Percentiles rank a stretch among this genome's conserved stretches.
Evolutionary conservation across 352 stramenopile genomes (phyloP).

Genomic region (Pythium dissimile): DNA sequence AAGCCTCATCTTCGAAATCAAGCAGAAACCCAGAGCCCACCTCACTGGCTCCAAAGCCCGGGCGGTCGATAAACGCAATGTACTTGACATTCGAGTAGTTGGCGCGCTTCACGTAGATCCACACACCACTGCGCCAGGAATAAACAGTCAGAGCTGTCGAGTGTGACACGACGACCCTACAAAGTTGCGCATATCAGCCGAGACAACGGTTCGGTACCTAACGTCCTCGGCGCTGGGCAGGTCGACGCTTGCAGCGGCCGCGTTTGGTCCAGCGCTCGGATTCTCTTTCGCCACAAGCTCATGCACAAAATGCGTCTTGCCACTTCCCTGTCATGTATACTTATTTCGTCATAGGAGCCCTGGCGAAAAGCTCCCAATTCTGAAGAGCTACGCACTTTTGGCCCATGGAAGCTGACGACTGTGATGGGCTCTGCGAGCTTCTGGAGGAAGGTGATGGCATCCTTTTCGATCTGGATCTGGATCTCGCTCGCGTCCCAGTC

Average conservation of each 20-base stretch:
- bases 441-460: constrained; percentile 72
- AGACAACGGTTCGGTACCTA: background rate
- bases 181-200: too few relatives aligned
- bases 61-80: constrained; percentile 57
- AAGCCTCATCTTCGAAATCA: too few relatives aligned
- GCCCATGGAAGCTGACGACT: constrained; percentile 67
- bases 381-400: constrained; percentile 29
- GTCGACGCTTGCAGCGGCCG: background rate
- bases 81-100: constrained; percentile 74
- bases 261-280: constrained; percentile 13
- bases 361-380: too few relatives aligned
- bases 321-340: constrained; percentile 48
- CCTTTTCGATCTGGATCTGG: constrained; percentile 68
- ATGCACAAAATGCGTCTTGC: constrained; percentile 48
- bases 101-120: constrained; percentile 67
- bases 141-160: background rate
- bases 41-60: constrained; percentile 38
- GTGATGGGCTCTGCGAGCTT: constrained; percentile 58
- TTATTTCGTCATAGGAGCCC: too few relatives aligned
- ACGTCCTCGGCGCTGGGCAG: constrained; percentile 3
- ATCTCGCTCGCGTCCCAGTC: constrained; percentile 37
- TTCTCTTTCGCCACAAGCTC: constrained; percentile 33
- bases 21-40: constrained; percentile 4
- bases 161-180: background rate
- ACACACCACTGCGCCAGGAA: constrained; percentile 34